These are phyloP conservation scores for Vitis vinifera DNA, from an alignment of 164 flowering plant genomes.

Conservation along the genomic window DNA sequence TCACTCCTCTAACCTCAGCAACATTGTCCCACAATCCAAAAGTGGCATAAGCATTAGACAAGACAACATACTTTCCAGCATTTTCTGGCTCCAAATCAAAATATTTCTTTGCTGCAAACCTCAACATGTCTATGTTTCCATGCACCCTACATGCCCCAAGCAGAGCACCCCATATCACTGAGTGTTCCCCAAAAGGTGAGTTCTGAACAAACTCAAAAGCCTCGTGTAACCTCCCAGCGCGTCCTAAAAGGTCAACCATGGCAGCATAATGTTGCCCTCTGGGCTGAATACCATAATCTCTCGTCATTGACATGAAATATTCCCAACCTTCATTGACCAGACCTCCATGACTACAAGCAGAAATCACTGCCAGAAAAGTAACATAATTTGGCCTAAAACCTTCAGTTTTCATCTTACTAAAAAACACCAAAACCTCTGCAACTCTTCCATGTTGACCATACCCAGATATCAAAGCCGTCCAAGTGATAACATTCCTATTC, in stretches of 20 bases:
- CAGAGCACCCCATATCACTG: conserved; percentile 75
- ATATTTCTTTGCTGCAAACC: conserved; percentile 56
- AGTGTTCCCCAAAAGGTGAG: conserved; percentile 57
- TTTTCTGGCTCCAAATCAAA: conserved; percentile 63
- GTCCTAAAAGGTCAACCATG: conserved; percentile 76
- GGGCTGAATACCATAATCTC: conserved; percentile 62
- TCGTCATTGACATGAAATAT: conserved; percentile 58
- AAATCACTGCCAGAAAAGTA: conserved; percentile 73
- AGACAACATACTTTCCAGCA: conserved; percentile 70
- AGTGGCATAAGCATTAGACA: conserved; percentile 70
- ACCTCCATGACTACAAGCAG: conserved; percentile 81
- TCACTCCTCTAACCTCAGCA: conserved; percentile 50
- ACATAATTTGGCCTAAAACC: conserved; percentile 70
- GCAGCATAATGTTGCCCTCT: conserved; percentile 71
- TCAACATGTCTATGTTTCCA: conserved; percentile 53
- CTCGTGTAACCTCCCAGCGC: conserved; percentile 69
- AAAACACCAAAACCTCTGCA: conserved; percentile 52
- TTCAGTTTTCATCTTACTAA: conserved; percentile 56
- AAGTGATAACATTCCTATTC: conserved; percentile 65
- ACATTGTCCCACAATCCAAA: conserved; percentile 73
- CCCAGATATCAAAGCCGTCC: conserved; percentile 79
- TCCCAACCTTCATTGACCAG: conserved; percentile 54
- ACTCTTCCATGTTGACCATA: conserved; percentile 71
- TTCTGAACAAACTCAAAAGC: conserved; percentile 61
- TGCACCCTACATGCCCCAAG: conserved; percentile 72